Conservation (phyloP, 352 stramenopile genomes). For the Pythium insidiosum region DNA sequence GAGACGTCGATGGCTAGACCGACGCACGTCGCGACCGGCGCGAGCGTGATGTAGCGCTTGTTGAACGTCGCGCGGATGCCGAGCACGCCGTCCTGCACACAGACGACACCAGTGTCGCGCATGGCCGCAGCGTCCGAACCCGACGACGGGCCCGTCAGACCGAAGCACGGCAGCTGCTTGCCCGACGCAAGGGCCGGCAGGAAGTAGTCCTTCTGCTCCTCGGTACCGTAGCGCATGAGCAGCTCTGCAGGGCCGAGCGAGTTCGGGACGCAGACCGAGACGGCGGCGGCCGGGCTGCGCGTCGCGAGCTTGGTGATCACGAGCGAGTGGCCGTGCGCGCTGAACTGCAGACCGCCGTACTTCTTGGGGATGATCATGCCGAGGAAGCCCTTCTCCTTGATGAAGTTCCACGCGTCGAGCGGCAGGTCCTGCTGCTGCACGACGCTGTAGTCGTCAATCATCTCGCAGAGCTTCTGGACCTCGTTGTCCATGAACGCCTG, state of each 20-base stretch:
- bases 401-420: slow-evolving; percentile 92
- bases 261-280: slow-evolving; percentile 97
- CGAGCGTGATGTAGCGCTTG: slow-evolving; percentile 99
- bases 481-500: slow-evolving; percentile 95
- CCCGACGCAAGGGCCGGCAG: slow-evolving; percentile 89
- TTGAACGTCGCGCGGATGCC: slow-evolving; percentile 95
- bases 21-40: slow-evolving; percentile 95
- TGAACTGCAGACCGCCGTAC: slow-evolving; percentile 90
- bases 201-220: slow-evolving; percentile 96
- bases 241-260: slow-evolving; percentile 95
- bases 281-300: slow-evolving; percentile 84
- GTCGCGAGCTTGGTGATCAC: slow-evolving; percentile 93
- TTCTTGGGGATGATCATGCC: slow-evolving; percentile 98
- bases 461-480: slow-evolving; percentile 92
- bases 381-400: slow-evolving; percentile 95
- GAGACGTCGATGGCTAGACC: slow-evolving; percentile 95
- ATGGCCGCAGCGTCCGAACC: slow-evolving; percentile 94
- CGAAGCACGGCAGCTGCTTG: slow-evolving; percentile 97
- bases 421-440: slow-evolving; percentile 89
- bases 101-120: too few relatives aligned
- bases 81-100: too few relatives aligned
- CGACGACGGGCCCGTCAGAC: slow-evolving; percentile 91
- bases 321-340: slow-evolving; percentile 85
- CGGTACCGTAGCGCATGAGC: slow-evolving; percentile 93
- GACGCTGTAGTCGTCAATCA: slow-evolving; percentile 95